These are phyloP conservation scores for Handroanthus guayacan DNA, from an alignment of 257 asterid genomes.

Conservation along the genomic window DNA sequence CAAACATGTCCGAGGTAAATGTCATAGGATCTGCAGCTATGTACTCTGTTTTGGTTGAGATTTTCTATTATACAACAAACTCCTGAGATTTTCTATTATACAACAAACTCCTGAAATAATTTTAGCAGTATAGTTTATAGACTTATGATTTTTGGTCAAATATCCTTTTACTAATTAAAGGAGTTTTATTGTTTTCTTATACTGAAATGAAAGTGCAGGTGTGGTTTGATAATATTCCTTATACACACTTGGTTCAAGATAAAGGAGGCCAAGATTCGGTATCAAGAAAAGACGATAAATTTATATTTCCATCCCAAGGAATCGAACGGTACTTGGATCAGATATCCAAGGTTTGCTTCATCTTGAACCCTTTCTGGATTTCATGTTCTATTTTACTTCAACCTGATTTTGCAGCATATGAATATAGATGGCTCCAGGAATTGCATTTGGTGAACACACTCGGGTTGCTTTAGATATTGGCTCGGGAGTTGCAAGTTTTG, in stretches of 20 bases:
- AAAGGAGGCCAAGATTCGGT: constrained; percentile 40
- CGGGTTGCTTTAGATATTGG: constrained; percentile 67
- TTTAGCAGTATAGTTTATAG: not conserved
- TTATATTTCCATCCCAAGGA: constrained; percentile 47
- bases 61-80: not conserved
- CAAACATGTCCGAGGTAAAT: too few species aligned
- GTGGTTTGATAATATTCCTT: constrained; percentile 61
- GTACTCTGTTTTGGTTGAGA: not conserved
- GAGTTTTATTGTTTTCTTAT: not conserved
- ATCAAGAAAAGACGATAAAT: constrained; percentile 44
- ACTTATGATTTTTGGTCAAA: not conserved
- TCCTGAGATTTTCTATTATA: constrained; percentile 5
- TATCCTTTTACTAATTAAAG: not conserved
- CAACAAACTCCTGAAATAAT: constrained; percentile 15
- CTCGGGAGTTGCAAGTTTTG: constrained; percentile 60
- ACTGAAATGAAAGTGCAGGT: constrained; percentile 42
- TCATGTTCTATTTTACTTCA: constrained; percentile 2
- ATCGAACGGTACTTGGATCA: constrained; percentile 56
- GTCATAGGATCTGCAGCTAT: not conserved
- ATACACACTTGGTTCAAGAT: constrained; percentile 37
- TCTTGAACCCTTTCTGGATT: constrained; percentile 18
- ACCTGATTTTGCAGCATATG: constrained; percentile 31
- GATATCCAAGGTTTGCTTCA: constrained; percentile 59
- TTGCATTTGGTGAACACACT: constrained; percentile 58
- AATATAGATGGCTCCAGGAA: constrained; percentile 63